These are phyloP conservation scores for Syzygium malaccense DNA, from an alignment of 441 rosid species.

Conservation along the genomic window DNA sequence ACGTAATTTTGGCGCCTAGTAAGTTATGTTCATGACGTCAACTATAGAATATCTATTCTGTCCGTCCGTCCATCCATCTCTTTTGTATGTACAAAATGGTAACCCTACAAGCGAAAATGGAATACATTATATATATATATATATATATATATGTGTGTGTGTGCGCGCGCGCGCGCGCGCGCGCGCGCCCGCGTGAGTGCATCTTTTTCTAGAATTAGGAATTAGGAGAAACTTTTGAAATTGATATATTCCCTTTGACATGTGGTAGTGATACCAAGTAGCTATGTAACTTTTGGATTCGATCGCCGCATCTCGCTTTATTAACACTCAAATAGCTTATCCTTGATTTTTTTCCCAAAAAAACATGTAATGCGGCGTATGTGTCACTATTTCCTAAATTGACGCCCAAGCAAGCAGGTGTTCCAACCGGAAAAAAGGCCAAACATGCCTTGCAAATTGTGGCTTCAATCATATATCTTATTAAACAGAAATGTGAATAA, in stretches of 20 bases:
- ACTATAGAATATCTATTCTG: no score
- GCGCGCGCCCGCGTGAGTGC: no score
- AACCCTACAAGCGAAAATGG: background rate
- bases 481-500: background rate
- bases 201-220: background rate
- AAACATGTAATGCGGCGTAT: background rate
- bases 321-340: background rate
- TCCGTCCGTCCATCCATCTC: background rate
- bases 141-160: no score
- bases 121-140: background rate
- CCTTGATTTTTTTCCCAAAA: background rate
- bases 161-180: no score
- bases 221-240: background rate
- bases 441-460: background rate
- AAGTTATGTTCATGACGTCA: background rate
- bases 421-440: background rate
- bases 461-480: background rate
- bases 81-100: background rate
- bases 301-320: background rate
- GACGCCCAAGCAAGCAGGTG: background rate
- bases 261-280: background rate
- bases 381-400: background rate
- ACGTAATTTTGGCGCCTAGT: background rate
- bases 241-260: background rate
- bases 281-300: background rate